These are phyloP conservation scores for Boletus fagicola DNA, from an alignment of 768 basidiomycete species.

Conservation along the genomic window DNA sequence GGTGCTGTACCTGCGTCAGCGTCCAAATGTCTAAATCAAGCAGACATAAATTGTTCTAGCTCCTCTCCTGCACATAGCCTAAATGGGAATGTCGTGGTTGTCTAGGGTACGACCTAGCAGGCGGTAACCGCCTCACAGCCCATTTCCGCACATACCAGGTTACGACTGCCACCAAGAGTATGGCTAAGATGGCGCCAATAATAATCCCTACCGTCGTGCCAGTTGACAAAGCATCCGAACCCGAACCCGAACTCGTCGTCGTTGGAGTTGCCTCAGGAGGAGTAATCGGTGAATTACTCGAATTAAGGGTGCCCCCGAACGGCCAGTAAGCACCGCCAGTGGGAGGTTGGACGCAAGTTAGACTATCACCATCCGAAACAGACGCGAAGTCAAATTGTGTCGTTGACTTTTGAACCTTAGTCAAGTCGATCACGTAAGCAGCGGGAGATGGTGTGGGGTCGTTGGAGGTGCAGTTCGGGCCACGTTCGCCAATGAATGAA, in stretches of 20 bases:
- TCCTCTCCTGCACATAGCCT: constrained; percentile 20
- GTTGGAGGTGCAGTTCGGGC: constrained; percentile 57
- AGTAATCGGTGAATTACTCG: constrained; percentile 22
- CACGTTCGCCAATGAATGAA: constrained; percentile 68
- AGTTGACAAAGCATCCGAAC: constrained; percentile 29
- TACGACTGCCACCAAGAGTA: constrained; percentile 39
- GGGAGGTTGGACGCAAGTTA: constrained; percentile 70
- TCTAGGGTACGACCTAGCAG: constrained; percentile 19
- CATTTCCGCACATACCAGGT: constrained; percentile 51
- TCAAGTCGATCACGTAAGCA: constrained; percentile 57
- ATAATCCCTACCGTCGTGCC: constrained; percentile 42
- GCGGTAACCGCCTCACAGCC: constrained; percentile 38
- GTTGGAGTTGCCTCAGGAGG: constrained; percentile 13
- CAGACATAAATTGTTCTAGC: not conserved
- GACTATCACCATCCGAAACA: constrained; percentile 51
- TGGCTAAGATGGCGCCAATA: constrained; percentile 48
- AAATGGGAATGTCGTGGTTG: constrained; percentile 14
- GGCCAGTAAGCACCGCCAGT: constrained; percentile 73
- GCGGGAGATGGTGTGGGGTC: constrained; percentile 52
- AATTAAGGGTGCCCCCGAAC: constrained; percentile 50
- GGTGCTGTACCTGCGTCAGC: not conserved
- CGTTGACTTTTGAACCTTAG: constrained; percentile 38
- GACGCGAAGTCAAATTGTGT: constrained; percentile 53
- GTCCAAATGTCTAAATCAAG: not conserved
- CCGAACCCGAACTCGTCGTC: constrained; percentile 15